phyloP scores from a whole-genome alignment of 202 grass and related monocot species.

The Setaria italica region DNA sequence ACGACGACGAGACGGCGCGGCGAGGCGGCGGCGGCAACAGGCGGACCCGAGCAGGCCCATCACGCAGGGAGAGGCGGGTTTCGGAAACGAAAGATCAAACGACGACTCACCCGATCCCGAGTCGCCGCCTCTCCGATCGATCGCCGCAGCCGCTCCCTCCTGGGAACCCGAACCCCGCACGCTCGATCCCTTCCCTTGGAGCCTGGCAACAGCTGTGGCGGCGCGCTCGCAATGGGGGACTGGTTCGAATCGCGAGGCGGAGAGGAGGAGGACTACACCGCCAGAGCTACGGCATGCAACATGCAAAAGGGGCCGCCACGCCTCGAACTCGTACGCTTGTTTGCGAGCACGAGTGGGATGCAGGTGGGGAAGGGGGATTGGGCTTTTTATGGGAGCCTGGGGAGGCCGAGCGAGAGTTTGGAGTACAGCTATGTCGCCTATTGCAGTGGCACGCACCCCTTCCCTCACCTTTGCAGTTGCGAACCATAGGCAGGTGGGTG shows the following conservation, averaged over 20 bases:
- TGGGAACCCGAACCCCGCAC: not conserved
- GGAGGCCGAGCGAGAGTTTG: not conserved
- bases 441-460: no score
- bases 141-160: not conserved
- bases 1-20: not conserved
- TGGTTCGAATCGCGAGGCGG: conserved; percentile 11
- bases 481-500: not conserved
- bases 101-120: conserved; percentile 40
- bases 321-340: conserved; percentile 48
- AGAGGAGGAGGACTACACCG: not conserved
- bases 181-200: not conserved
- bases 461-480: no score
- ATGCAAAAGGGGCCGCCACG: conserved; percentile 43
- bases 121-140: conserved; percentile 23
- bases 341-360: conserved; percentile 36
- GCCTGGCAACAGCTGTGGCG: conserved; percentile 18
- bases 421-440: conserved; percentile 27
- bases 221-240: conserved; percentile 15
- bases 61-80: not conserved
- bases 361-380: not conserved
- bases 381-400: conserved; percentile 30
- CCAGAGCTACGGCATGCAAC: conserved; percentile 43
- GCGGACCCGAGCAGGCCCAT: conserved; percentile 1
- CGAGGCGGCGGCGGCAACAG: not conserved
- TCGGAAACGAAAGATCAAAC: conserved; percentile 14